These are phyloP conservation scores for Populus alba DNA, from an alignment of 345 rosid genomes.

Conservation along the genomic window DNA sequence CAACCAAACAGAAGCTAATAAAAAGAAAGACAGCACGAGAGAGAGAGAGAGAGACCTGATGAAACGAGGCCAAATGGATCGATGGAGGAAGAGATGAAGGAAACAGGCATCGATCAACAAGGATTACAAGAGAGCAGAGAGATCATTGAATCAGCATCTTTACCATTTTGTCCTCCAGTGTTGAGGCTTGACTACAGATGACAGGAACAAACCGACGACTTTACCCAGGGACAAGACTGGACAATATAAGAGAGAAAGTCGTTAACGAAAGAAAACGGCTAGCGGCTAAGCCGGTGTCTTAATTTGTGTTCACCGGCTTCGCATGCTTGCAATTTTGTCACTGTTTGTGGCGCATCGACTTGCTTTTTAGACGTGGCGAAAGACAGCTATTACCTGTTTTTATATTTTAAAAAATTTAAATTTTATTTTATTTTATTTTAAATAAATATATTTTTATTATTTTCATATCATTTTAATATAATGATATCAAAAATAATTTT, in stretches of 20 bases:
- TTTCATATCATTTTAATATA: no score
- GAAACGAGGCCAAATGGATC: not conserved
- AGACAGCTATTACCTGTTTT: no score
- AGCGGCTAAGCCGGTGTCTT: slow-evolving; percentile 28
- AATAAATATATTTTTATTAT: no score
- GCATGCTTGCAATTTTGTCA: not conserved
- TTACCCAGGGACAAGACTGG: not conserved
- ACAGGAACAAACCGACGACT: not conserved
- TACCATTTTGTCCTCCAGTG: slow-evolving; percentile 18
- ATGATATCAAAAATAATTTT: no score
- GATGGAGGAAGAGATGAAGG: slow-evolving; percentile 1
- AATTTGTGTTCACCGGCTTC: slow-evolving; percentile 15
- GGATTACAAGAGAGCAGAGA: not conserved
- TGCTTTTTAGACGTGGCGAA: not conserved
- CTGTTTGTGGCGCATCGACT: not conserved
- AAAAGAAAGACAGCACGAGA: not conserved
- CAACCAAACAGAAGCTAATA: slow-evolving; percentile 1
- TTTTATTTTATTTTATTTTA: no score
- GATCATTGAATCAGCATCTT: not conserved
- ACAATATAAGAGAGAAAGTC: not conserved
- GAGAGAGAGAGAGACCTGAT: not conserved
- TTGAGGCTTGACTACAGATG: not conserved
- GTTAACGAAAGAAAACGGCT: not conserved
- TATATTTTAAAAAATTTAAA: no score
- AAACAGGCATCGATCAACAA: not conserved